These are phyloP conservation scores for Leccinum disarticulatum DNA, from an alignment of 768 basidiomycete species.

Conservation along the genomic window DNA sequence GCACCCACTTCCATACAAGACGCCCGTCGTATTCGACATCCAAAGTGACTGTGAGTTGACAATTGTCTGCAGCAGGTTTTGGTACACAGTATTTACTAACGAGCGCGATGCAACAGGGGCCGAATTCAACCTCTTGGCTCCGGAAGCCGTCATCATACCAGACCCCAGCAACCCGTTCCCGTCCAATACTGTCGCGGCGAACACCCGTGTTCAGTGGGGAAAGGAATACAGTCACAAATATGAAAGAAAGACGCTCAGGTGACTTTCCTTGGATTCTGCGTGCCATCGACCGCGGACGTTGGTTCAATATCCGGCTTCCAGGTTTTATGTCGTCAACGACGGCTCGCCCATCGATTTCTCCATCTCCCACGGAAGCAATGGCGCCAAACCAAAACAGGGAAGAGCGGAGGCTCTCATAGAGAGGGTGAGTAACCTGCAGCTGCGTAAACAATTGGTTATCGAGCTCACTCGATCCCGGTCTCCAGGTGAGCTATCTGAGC, in stretches of 20 bases:
- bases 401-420: no score
- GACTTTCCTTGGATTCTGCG: neutral
- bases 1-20: neutral
- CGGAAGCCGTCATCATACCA: neutral
- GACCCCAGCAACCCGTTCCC: neutral
- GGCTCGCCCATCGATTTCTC: neutral
- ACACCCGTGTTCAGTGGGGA: neutral
- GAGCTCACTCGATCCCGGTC: no score
- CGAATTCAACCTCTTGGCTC: neutral
- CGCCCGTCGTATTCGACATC: neutral
- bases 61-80: neutral
- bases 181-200: neutral
- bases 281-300: neutral
- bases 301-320: neutral
- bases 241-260: neutral
- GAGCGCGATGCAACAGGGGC: neutral
- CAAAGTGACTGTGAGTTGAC: neutral
- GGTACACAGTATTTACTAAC: neutral
- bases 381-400: neutral
- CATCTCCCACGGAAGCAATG: neutral
- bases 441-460: no score
- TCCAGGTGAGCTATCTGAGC: no score
- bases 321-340: neutral
- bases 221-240: neutral
- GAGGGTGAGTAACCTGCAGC: no score